These are phyloP conservation scores for Silene vulgaris DNA, from an alignment of 179 eudicot genomes.

Conservation along the genomic window DNA sequence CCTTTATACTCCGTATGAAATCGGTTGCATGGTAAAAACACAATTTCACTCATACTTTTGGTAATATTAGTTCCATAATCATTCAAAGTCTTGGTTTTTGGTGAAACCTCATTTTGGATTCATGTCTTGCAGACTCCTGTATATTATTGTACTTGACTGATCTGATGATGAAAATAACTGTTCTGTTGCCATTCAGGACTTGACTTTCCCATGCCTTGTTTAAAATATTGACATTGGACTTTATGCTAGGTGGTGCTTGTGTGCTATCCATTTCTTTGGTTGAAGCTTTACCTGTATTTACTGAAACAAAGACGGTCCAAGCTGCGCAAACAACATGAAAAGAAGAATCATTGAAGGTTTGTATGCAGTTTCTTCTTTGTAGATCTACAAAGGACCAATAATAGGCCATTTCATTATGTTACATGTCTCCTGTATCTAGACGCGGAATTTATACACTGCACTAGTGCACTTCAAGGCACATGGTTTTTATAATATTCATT, in stretches of 20 bases:
- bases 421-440: constrained; percentile 1
- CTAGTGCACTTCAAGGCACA: neutral
- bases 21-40: too few relatives aligned
- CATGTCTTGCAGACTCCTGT: too few relatives aligned
- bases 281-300: constrained; percentile 76
- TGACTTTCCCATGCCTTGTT: neutral
- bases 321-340: constrained; percentile 42
- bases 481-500: neutral
- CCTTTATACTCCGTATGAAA: too few relatives aligned
- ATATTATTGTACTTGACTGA: too few relatives aligned
- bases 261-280: constrained; percentile 68
- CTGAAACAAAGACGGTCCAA: constrained; percentile 71
- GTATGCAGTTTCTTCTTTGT: constrained; percentile 1
- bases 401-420: neutral
- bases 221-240: constrained; percentile 6
- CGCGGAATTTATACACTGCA: neutral
- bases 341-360: constrained; percentile 29
- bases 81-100: too few relatives aligned
- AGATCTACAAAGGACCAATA: constrained; percentile 4
- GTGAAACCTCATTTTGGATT: too few relatives aligned
- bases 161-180: neutral
- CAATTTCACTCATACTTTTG: too few relatives aligned
- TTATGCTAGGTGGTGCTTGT: constrained; percentile 55
- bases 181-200: neutral
- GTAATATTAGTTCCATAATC: too few relatives aligned